Conservation (phyloP, 805 yeast genomes). For the Lipomyces starkeyi region DNA sequence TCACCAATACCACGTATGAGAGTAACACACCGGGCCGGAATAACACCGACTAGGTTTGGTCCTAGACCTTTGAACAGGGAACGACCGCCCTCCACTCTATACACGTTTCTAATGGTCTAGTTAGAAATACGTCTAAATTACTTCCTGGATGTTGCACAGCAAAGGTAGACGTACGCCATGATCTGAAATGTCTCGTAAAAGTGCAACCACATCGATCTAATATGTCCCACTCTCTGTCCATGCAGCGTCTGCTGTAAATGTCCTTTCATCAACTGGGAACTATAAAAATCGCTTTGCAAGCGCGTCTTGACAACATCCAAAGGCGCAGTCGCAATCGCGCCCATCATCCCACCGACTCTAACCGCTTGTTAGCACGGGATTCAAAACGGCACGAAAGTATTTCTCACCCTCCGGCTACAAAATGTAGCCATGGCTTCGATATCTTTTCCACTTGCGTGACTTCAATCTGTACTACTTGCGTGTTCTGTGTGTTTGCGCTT, state of each 20-base stretch:
- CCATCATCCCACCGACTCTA: slow-evolving; percentile 90
- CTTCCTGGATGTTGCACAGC: not conserved
- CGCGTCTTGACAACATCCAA: slow-evolving; percentile 94
- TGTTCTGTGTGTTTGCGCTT: not conserved
- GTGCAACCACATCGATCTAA: slow-evolving; percentile 65
- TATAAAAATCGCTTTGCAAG: slow-evolving; percentile 84
- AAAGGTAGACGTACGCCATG: slow-evolving; percentile 45
- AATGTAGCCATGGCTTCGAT: slow-evolving; percentile 54
- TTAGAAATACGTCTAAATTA: too few species aligned
- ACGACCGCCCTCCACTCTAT: slow-evolving; percentile 76
- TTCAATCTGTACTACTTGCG: not conserved
- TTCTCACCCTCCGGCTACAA: slow-evolving; percentile 52
- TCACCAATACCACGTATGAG: not conserved
- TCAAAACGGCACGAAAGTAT: not conserved
- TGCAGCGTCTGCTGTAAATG: slow-evolving; percentile 22
- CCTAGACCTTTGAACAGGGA: slow-evolving; percentile 95
- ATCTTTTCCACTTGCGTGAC: slow-evolving; percentile 23
- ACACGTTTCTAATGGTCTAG: slow-evolving; percentile 55
- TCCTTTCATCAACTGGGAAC: slow-evolving; percentile 27
- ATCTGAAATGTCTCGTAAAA: slow-evolving; percentile 82
- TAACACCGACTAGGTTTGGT: slow-evolving; percentile 95
- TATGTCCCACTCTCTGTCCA: slow-evolving; percentile 36
- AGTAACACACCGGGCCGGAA: slow-evolving; percentile 68
- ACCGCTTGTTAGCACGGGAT: not conserved
- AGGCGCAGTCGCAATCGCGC: slow-evolving; percentile 93